phyloP scores from a whole-genome alignment of 768 basidiomycete genomes.

The Hebeloma cylindrosporum region DNA sequence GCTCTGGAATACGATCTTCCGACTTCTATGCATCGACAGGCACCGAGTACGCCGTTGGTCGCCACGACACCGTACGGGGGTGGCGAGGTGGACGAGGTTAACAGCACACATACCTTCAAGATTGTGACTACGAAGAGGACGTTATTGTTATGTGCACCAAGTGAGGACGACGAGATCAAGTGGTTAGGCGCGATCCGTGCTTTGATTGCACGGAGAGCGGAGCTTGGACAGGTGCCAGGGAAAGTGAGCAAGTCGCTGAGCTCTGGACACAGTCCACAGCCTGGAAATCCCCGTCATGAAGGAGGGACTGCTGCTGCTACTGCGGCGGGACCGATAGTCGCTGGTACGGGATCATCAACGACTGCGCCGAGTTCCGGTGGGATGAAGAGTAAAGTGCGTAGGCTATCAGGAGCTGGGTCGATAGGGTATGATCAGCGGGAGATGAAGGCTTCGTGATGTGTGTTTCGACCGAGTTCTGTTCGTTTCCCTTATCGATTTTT shows the following conservation, averaged over 20 bases:
- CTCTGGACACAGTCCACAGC: constrained; percentile 12
- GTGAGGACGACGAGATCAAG: constrained; percentile 96
- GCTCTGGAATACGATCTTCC: constrained; percentile 85
- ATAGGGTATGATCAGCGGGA: constrained; percentile 17
- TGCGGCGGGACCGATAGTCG: constrained; percentile 3
- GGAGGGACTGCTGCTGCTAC: background rate
- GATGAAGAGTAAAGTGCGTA: constrained; percentile 47
- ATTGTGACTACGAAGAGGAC: constrained; percentile 94
- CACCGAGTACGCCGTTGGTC: constrained; percentile 35
- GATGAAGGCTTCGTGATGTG: constrained; percentile 15
- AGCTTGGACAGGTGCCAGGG: constrained; percentile 50
- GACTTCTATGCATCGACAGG: constrained; percentile 41
- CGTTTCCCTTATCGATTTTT: constrained; percentile 5
- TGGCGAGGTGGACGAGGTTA: constrained; percentile 44
- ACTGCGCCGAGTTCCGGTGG: no score
- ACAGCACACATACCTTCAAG: constrained; percentile 77
- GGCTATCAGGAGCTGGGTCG: constrained; percentile 43
- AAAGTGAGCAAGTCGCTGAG: constrained; percentile 33
- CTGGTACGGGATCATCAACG: constrained; percentile 22
- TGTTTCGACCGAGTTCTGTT: background rate
- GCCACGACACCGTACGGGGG: constrained; percentile 36
- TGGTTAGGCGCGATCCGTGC: constrained; percentile 96
- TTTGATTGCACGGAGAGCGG: constrained; percentile 74
- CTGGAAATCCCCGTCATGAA: background rate
- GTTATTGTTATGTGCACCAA: constrained; percentile 87